Evolutionary conservation across 2,329 filamentous ascomycete species (phyloP).

Genomic region (Knufia petricola): DNA sequence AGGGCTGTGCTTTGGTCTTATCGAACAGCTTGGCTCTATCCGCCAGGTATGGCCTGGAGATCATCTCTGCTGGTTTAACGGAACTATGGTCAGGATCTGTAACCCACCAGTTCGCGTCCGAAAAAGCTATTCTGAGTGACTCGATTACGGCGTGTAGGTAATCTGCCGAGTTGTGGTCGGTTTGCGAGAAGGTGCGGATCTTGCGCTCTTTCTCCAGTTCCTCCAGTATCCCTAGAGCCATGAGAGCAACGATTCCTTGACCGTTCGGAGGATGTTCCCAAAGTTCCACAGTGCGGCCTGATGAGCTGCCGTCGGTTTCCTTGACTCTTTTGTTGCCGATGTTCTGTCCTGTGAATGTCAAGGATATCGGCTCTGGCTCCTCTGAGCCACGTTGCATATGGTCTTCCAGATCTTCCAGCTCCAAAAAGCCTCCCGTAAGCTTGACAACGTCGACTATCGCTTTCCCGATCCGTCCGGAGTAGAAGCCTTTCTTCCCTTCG

Average conservation of each 20-base stretch:
- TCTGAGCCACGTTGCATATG: slow-evolving; percentile 67
- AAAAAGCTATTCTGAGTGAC: slow-evolving; percentile 77
- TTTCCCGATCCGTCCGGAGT: slow-evolving; percentile 72
- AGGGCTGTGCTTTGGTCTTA: slow-evolving; percentile 41
- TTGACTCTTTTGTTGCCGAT: slow-evolving; percentile 35
- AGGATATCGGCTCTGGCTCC: slow-evolving; percentile 72
- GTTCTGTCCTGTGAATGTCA: slow-evolving; percentile 63
- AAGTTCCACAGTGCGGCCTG: slow-evolving; percentile 50
- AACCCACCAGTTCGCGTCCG: slow-evolving; percentile 83
- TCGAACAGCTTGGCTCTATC: slow-evolving; percentile 56
- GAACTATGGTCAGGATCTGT: slow-evolving; percentile 53
- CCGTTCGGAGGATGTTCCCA: slow-evolving; percentile 98
- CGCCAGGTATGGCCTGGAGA: slow-evolving; percentile 65
- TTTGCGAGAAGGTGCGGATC: slow-evolving; percentile 59
- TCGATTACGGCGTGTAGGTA: slow-evolving; percentile 86
- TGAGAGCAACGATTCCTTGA: slow-evolving; percentile 87
- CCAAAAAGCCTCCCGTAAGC: slow-evolving; percentile 66
- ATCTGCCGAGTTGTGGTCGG: slow-evolving; percentile 70
- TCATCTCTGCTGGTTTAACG: slow-evolving; percentile 61
- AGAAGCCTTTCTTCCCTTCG: slow-evolving; percentile 84
- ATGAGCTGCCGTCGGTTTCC: slow-evolving; percentile 30
- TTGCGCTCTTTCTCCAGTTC: slow-evolving; percentile 66
- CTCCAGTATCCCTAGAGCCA: slow-evolving; percentile 86
- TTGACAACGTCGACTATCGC: slow-evolving; percentile 68
- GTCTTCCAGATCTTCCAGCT: slow-evolving; percentile 67